Base-by-base conservation (phyloP, 129 eudicot genomes). In the Pseudognaphalium luteoalbum region DNA sequence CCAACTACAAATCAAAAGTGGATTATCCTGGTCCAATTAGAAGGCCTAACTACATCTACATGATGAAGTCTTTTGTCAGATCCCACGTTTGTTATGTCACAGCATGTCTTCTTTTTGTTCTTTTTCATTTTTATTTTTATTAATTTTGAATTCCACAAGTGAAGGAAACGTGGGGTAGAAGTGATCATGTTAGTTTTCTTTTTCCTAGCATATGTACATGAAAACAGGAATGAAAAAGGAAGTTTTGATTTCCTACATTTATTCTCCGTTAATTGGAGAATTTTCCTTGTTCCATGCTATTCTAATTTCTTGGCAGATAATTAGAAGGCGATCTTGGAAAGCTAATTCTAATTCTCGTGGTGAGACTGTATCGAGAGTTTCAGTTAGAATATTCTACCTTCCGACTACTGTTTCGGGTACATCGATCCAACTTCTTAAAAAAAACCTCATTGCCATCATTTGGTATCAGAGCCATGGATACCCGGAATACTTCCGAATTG, bases 291-390 rank as follows among this genome's bases (percentile, higher is more conserved):
- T 33, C 35, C 35, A 2, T 33, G 35, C 35, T 33, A 33, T 33
- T 33, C 35, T 33, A 33, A 33, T 58, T 10, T 21, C 1, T 44
- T 44, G 29, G 64, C 30, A 58, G 30, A 11, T 20, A 21, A 14
- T 59, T 59, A 59, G 65, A 22, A 59, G 65, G 65, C 22, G 65
- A 59, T 59, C 32, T 59, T 59, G 66, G 61, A 56, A 6, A 7
- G 6, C 61, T 56, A 56, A 56, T 56, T 56, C 20, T n/a, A n/a
- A 14, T 56, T 14, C 19, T 14, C 21, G 61, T 56, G 61, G 61
- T 56, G 61, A 1, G 20, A 14, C 61, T 56, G 61, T 56, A 56
- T 56, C 61, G 61, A 14, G 19, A 4, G 20, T 56, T 14, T 2
- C 6, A 22, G 60, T 54, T 54, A 54, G 60, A n/a, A n/a, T n/a